Evolutionary conservation across 2,329 filamentous ascomycete genomes (phyloP).

Genomic region (Fusarium sp.): DNA sequence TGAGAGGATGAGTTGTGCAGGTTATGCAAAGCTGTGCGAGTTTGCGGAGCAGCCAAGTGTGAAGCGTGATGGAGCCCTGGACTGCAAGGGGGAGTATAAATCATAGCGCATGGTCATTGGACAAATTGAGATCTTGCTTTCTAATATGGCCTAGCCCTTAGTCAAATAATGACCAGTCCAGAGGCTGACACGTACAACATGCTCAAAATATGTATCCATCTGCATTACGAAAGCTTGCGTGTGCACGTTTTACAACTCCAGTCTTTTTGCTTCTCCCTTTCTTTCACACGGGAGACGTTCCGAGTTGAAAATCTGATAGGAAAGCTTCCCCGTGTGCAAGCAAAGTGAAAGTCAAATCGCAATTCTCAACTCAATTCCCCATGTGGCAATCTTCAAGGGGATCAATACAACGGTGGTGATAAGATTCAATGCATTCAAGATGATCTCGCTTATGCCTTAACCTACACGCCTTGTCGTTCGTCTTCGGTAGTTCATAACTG

Average conservation of each 20-base stretch:
- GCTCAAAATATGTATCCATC: conserved; percentile 3
- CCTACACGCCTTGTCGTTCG: conserved; percentile 10
- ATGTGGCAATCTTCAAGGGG: conserved; percentile 4
- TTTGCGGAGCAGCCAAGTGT: background rate
- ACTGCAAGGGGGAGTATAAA: conserved; percentile 20
- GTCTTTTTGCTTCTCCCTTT: conserved; percentile 23
- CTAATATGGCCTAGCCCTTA: background rate
- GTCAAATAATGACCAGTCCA: background rate
- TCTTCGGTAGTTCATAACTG: conserved; percentile 29
- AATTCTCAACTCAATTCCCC: background rate
- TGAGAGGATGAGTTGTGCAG: conserved; percentile 25
- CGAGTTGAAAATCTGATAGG: conserved; percentile 12
- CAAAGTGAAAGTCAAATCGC: conserved; percentile 7
- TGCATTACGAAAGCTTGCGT: conserved; percentile 34
- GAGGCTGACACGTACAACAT: conserved; percentile 21
- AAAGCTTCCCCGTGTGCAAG: conserved; percentile 12
- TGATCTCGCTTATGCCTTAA: conserved; percentile 40
- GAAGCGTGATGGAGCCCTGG: background rate
- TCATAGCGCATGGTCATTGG: conserved; percentile 30
- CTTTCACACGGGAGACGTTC: conserved; percentile 25
- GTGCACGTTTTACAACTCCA: conserved; percentile 33
- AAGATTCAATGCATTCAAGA: conserved; percentile 15
- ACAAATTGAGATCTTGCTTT: background rate
- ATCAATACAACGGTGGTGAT: conserved; percentile 31
- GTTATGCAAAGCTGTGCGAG: conserved; percentile 25